Conservation (phyloP, 192 early-diverging fungal species). For the Umbelopsis sp. region DNA sequence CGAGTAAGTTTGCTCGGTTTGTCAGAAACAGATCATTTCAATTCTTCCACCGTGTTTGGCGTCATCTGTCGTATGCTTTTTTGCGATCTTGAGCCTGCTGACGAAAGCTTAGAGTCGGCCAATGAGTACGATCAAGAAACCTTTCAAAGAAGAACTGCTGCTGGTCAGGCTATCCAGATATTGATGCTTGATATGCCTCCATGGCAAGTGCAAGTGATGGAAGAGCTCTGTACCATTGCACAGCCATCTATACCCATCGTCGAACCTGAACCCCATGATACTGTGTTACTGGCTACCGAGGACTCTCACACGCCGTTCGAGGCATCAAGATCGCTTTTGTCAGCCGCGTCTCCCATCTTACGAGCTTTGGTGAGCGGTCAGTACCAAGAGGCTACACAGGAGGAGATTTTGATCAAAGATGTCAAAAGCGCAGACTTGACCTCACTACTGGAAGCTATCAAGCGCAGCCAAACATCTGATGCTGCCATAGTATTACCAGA, state of each 20-base stretch:
- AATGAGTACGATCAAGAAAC: slow-evolving; percentile 17
- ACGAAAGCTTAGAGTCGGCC: background rate
- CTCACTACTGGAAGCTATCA: background rate
- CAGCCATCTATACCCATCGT: background rate
- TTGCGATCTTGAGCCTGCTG: slow-evolving; percentile 16
- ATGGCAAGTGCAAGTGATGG: background rate
- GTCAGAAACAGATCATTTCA: background rate
- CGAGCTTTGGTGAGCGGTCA: slow-evolving; percentile 12
- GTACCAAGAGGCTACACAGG: slow-evolving; percentile 15
- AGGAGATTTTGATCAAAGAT: background rate
- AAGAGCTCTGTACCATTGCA: background rate
- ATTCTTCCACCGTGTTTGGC: slow-evolving; percentile 9
- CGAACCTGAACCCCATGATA: background rate
- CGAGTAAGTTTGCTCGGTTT: background rate
- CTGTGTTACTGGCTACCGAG: background rate
- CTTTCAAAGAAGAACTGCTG: slow-evolving; percentile 7
- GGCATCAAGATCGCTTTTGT: slow-evolving; percentile 6
- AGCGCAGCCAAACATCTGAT: background rate
- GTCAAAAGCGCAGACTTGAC: slow-evolving; percentile 15
- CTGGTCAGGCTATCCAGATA: slow-evolving; percentile 19
- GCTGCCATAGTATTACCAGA: background rate
- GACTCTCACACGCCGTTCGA: background rate
- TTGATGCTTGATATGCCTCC: slow-evolving; percentile 16
- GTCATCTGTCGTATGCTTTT: slow-evolving; percentile 18
- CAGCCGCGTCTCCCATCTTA: slow-evolving; percentile 18